Evolutionary conservation across 257 asterid species (phyloP).

Genomic region (Nicotiana attenuata): DNA sequence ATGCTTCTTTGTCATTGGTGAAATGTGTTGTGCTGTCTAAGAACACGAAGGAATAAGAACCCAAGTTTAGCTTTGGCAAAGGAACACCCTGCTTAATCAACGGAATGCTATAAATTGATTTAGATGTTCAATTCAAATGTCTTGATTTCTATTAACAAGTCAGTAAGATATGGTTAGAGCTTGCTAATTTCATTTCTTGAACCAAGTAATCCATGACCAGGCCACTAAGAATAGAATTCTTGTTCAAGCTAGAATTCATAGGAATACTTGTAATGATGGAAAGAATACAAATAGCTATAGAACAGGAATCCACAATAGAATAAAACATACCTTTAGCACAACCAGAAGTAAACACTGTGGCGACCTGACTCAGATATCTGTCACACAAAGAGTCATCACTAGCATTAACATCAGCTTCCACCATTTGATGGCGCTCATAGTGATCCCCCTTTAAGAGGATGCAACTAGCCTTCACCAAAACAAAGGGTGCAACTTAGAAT

Average conservation of each 20-base stretch:
- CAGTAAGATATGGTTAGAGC: not conserved
- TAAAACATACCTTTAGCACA: slow-evolving; percentile 53
- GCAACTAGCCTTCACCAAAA: slow-evolving; percentile 65
- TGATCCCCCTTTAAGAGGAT: slow-evolving; percentile 56
- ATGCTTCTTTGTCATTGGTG: not conserved
- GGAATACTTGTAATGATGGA: not conserved
- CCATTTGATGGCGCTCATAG: slow-evolving; percentile 36
- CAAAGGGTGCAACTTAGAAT: slow-evolving; percentile 22
- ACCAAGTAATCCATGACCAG: not conserved
- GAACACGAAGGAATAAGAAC: not conserved
- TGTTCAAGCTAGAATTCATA: not conserved
- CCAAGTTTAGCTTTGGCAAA: not conserved
- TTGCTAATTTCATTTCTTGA: not conserved
- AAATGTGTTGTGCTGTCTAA: not conserved
- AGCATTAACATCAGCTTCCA: slow-evolving; percentile 44
- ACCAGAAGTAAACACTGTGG: slow-evolving; percentile 47
- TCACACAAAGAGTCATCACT: slow-evolving; percentile 48
- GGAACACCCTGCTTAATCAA: not conserved
- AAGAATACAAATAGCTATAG: not conserved
- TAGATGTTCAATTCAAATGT: not conserved
- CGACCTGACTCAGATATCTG: slow-evolving; percentile 53
- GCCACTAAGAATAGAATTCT: not conserved
- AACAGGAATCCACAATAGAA: not conserved
- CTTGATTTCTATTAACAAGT: not conserved
- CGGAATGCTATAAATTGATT: not conserved